Conservation (phyloP, 2,329 filamentous ascomycete species). For the Microascus cirrosus region DNA sequence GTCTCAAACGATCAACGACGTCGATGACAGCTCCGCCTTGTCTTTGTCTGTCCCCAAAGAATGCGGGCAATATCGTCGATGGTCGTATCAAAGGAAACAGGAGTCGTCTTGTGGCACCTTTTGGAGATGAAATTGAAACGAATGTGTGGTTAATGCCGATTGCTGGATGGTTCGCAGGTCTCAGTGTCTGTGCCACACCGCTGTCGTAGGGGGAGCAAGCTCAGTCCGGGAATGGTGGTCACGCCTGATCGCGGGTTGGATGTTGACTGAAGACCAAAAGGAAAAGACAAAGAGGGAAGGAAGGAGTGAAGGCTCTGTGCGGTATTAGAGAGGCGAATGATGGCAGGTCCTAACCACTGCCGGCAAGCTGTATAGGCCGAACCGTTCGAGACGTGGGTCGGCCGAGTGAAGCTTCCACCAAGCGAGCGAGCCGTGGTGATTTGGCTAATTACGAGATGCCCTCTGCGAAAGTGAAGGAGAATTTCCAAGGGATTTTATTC, state of each 20-base stretch:
- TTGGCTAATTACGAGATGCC: not conserved
- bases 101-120: not conserved
- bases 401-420: not conserved
- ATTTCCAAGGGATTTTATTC: too few relatives aligned
- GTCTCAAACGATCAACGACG: not conserved
- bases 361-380: not conserved
- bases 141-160: not conserved
- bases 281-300: not conserved
- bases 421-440: not conserved
- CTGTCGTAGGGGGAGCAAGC: not conserved
- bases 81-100: not conserved
- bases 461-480: too few relatives aligned
- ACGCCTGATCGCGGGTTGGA: not conserved
- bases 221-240: not conserved
- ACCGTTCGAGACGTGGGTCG: too few relatives aligned
- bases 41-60: not conserved
- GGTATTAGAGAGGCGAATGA: not conserved
- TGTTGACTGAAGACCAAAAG: not conserved
- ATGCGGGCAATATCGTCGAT: not conserved
- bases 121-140: not conserved
- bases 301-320: not conserved
- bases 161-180: not conserved
- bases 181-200: not conserved
- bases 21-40: not conserved
- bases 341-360: not conserved